Conservation (phyloP, 2,329 filamentous ascomycete species). For the Eutypa lata region DNA sequence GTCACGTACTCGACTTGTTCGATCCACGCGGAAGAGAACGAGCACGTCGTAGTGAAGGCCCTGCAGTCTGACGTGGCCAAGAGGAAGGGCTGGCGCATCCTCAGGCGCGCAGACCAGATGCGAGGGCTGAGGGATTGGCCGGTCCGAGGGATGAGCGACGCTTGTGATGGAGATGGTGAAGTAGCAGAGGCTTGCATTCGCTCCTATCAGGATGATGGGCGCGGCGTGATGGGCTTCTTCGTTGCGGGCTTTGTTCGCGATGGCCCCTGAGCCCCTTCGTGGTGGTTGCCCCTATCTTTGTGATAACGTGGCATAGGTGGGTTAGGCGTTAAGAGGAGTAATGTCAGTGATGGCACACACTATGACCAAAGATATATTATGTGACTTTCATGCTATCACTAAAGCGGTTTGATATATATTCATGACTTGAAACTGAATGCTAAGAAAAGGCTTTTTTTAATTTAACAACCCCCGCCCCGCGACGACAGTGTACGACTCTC, state of each 20-base stretch:
- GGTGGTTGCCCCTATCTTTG: too few species aligned
- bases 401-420: too few species aligned
- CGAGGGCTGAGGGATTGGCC: constrained; percentile 73
- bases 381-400: too few species aligned
- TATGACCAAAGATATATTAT: too few species aligned
- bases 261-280: too few species aligned
- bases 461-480: too few species aligned
- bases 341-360: too few species aligned
- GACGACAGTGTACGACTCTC: too few species aligned
- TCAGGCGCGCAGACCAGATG: constrained; percentile 70
- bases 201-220: constrained; percentile 74
- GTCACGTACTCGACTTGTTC: constrained; percentile 96
- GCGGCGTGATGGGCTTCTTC: constrained; percentile 93
- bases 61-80: constrained; percentile 65
- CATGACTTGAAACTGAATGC: too few species aligned
- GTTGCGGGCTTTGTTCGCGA: constrained; percentile 80
- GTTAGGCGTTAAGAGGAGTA: too few species aligned
- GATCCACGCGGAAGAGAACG: constrained; percentile 82
- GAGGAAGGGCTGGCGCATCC: constrained; percentile 71
- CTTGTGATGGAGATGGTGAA: constrained; percentile 45
- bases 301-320: too few species aligned
- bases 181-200: constrained; percentile 75
- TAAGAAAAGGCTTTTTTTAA: too few species aligned
- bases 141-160: constrained; percentile 56
- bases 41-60: constrained; percentile 73